A percentile compares a stretch with the other conserved stretches of the same genome.
Evolutionary conservation across 2,329 filamentous ascomycete species (phyloP).

Genomic region (Aspergillus piperis): DNA sequence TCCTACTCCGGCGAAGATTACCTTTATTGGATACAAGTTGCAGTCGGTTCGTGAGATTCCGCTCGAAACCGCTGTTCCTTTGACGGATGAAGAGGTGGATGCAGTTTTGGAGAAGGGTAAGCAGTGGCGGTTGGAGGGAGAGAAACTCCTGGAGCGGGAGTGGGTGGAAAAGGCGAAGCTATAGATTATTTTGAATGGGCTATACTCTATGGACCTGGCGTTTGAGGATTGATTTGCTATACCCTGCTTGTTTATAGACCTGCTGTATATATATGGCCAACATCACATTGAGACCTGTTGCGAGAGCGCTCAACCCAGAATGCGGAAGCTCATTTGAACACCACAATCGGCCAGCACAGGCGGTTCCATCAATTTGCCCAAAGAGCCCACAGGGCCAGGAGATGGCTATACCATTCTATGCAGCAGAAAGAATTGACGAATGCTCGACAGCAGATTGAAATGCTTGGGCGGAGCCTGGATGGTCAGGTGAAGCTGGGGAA

Average conservation of each 20-base stretch:
- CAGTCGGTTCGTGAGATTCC: conserved; percentile 31
- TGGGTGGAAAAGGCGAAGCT: conserved; percentile 34
- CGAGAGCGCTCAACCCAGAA: no score
- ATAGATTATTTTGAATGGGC: not conserved
- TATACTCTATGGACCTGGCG: not conserved
- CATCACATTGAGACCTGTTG: no score
- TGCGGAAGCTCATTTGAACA: no score
- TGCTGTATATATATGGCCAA: no score
- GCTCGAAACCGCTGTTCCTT: conserved; percentile 34
- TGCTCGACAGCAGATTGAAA: no score
- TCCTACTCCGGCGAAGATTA: conserved; percentile 29
- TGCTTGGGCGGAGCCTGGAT: no score
- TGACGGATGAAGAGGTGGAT: conserved; percentile 42
- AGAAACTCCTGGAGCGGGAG: conserved; percentile 34
- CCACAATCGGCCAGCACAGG: no score
- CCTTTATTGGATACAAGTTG: conserved; percentile 34
- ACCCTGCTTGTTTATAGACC: not conserved
- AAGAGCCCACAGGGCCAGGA: no score
- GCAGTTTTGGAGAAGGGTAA: conserved; percentile 29
- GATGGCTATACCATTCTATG: no score
- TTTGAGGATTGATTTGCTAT: not conserved
- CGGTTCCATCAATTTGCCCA: no score
- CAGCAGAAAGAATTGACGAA: no score
- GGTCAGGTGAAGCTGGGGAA: no score
- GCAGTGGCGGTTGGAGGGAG: conserved; percentile 37